Evolutionary conservation across 2,329 filamentous ascomycete genomes (phyloP).

Genomic region (Penicillium sp.): DNA sequence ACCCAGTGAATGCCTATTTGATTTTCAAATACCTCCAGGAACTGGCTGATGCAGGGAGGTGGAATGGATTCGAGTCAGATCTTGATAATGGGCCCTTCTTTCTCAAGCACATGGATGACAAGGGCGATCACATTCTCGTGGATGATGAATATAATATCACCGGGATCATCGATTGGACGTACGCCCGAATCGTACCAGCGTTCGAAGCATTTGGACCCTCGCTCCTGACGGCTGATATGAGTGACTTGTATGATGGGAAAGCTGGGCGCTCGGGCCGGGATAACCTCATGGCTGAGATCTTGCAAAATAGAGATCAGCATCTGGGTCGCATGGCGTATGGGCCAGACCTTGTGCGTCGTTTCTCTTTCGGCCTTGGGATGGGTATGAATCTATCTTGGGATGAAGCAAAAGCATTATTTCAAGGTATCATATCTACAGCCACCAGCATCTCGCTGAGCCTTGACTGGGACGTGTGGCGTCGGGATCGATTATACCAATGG

Average conservation of each 20-base stretch:
- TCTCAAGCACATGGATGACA: too few relatives aligned
- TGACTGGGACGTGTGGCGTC: slow-evolving; percentile 4
- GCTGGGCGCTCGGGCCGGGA: background rate
- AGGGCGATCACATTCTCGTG: background rate
- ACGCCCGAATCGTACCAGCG: slow-evolving; percentile 4
- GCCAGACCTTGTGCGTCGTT: slow-evolving; percentile 7
- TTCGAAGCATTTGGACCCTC: slow-evolving; percentile 11
- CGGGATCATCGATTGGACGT: background rate
- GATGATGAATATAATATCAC: background rate
- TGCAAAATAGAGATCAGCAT: background rate
- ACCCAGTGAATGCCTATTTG: slow-evolving; percentile 4
- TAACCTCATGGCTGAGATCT: background rate
- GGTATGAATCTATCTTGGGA: slow-evolving; percentile 2
- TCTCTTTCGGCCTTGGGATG: slow-evolving; percentile 7
- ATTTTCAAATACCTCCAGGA: slow-evolving; percentile 7
- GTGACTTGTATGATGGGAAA: slow-evolving; percentile 1
- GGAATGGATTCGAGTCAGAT: slow-evolving; percentile 6
- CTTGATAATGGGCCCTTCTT: too few relatives aligned
- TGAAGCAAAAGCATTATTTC: slow-evolving; percentile 2
- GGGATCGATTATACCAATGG: slow-evolving; percentile 7
- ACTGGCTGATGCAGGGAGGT: slow-evolving; percentile 3
- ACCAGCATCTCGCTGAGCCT: background rate
- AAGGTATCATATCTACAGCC: slow-evolving; percentile 5
- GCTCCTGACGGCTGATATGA: slow-evolving; percentile 5
- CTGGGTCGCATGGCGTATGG: slow-evolving; percentile 1